These are phyloP conservation scores for Aspergillus bertholletiae DNA, from an alignment of 495 filamentous ascomycete species.

Conservation along the genomic window DNA sequence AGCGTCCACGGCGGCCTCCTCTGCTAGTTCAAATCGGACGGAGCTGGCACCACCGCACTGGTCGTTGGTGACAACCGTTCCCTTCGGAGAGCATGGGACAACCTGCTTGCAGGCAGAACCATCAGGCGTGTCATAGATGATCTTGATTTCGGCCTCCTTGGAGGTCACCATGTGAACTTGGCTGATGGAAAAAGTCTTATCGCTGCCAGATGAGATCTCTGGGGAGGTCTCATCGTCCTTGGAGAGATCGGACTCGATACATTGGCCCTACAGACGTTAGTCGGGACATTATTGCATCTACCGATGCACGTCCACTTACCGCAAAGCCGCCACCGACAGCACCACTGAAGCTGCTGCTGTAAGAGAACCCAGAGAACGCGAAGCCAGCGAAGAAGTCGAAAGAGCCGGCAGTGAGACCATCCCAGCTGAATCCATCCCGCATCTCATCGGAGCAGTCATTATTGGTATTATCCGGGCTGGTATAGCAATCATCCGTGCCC, in stretches of 20 bases:
- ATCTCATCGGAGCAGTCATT: conserved; percentile 72
- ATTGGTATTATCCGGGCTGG: conserved; percentile 67
- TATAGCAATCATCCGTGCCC: conserved; percentile 56
- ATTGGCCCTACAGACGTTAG: conserved; percentile 48
- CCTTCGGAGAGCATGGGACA: conserved; percentile 57
- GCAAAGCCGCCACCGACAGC: conserved; percentile 42
- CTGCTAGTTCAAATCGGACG: conserved; percentile 71
- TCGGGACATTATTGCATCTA: conserved; percentile 2
- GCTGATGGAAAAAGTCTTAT: conserved; percentile 68
- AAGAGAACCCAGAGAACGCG: conserved; percentile 68
- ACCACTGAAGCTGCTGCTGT: conserved; percentile 52
- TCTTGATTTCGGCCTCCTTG: conserved; percentile 71
- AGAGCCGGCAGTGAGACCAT: conserved; percentile 55
- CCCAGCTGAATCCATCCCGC: conserved; percentile 67
- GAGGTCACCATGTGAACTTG: conserved; percentile 68
- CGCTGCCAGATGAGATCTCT: conserved; percentile 51
- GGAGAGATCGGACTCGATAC: conserved; percentile 57
- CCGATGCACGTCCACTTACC: conserved; percentile 33
- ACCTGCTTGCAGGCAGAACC: conserved; percentile 74
- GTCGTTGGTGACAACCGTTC: conserved; percentile 68
- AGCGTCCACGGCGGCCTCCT: conserved; percentile 42
- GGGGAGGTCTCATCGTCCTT: conserved; percentile 43
- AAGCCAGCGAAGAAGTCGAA: conserved; percentile 69
- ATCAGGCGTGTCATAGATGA: conserved; percentile 80
- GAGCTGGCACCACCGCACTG: conserved; percentile 89